phyloP scores from a whole-genome alignment of 176 grass and related monocot species.

The Aegilops bicornis region DNA sequence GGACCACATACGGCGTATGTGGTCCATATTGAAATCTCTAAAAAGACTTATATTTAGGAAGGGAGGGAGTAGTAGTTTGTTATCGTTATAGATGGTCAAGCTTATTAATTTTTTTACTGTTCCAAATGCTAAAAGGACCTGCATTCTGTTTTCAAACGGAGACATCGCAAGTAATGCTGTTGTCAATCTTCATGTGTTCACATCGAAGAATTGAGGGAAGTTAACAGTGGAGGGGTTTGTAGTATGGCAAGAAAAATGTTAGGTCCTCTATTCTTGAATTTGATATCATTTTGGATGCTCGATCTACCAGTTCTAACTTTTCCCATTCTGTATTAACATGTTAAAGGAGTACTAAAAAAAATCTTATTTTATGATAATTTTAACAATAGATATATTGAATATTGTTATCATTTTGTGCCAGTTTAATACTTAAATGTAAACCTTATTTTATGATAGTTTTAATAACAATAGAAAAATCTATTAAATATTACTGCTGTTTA shows the following conservation, averaged over 20 bases:
- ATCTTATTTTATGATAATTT: neutral
- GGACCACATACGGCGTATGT: too few species aligned
- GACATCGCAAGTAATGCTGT: neutral
- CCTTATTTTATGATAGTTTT: too few species aligned
- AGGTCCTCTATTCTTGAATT: neutral
- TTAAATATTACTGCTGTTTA: neutral
- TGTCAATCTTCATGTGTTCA: conserved; percentile 16
- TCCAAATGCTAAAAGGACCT: neutral
- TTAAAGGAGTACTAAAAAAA: neutral
- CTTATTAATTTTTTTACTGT: neutral
- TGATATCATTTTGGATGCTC: neutral
- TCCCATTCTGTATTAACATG: neutral
- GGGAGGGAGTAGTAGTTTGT: neutral
- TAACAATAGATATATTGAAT: neutral
- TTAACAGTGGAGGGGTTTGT: neutral
- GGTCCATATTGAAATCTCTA: too few species aligned
- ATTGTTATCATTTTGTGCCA: neutral
- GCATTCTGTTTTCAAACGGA: neutral
- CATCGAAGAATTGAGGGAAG: neutral
- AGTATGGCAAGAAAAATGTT: neutral
- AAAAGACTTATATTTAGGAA: too few species aligned
- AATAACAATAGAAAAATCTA: too few species aligned
- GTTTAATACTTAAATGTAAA: neutral
- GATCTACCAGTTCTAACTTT: neutral
- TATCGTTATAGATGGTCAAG: neutral